Base-by-base conservation (phyloP, 2,329 filamentous ascomycete species). In the Venturia aucupariae region DNA sequence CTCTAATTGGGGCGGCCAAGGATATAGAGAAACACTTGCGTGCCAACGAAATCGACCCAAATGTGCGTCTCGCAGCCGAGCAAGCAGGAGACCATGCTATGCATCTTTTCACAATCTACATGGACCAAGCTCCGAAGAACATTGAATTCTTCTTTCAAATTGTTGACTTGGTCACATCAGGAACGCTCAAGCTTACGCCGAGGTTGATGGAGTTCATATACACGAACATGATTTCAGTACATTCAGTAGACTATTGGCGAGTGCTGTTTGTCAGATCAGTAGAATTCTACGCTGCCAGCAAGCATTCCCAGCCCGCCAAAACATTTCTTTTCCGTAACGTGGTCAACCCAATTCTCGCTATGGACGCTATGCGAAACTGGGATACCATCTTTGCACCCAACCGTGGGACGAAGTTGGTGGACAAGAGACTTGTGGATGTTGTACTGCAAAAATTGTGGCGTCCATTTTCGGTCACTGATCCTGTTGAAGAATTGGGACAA, bases 371-470 rank as follows among this genome's bases (percentile, higher is more conserved):
- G 84, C 86, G 88, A 30, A 88, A 89, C 65, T 94, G 90, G 82
- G 82, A 85, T 54, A 71, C 65, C 22, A 68, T 81, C 30, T 80
- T 81, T 65, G 74, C 81, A 79, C 66, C 77, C 79, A 80, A 82
- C 46, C 81, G 81, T 68, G 83, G 82, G 3, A 88, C 86, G 17
- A 88, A 86, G 65, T 79, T 99, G 24, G 89, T 97, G 76, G 92
- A 99, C 73, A 89, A 88, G 72, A 80, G 85, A 60, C 86, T 99
- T 76, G 92, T 94, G 41, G 92, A 97, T 67, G 88, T 90, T 10
- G 90, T 99, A 66, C 92, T 95, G 74, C 88, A 88, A 70, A 94
- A 92, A 74, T 86, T 99, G 63, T 99, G 94, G 95, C 93, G 90
- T 74, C 88, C 92, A 27, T 91, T 95, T 65, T 75, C 78, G 67